Base-by-base conservation (phyloP, 306 rosid genomes). In the Quillaja saponaria region DNA sequence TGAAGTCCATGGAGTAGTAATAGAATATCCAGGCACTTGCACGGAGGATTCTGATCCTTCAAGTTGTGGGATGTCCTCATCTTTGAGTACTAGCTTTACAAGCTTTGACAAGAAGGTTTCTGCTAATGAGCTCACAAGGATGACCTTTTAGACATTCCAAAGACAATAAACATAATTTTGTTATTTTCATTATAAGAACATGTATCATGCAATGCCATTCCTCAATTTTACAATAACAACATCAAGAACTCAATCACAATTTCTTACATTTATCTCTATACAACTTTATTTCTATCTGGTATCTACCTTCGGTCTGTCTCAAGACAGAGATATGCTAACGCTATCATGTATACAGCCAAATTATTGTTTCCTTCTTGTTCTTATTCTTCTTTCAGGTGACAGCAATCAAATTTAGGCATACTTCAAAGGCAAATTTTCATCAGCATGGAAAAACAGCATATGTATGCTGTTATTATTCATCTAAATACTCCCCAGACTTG, bases 81-180 rank as follows among this genome's bases (percentile, higher is more conserved):
- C 67, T 14, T 45, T 45, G 45, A 47, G 66, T 31, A 64, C 21
- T 18, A 69, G 61, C 58, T 58, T 17, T 25, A 58, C 76, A 35
- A 45, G 52, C 50, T 59, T 45, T 35, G 66, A 76, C 8, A 54
- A 58, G 55, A 68, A 44, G 46, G 54, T 50, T 20, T 51, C 68
- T 28, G 60, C 14, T 37, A 45, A 31, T 52, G 38, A 50, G 45
- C 44, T 57, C 33, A 41, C 50, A 6, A 11, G 56, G 21, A 10
- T 17, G n/a, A 42, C 71, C 6, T 50, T 34, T 6, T 54, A 71
- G 53, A 53, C 18, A 7, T 44, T 50, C 11, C 33, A 13, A 13
- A 44, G 15, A 16, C n/a, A 44, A 18, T 4, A 17, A 14, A 6
- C 52, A 48, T 4, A 3, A 48, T 17, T 14, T n/a, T 48, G 18